phyloP scores from a whole-genome alignment of 768 basidiomycete genomes.

The Phylloporus scabripes region DNA sequence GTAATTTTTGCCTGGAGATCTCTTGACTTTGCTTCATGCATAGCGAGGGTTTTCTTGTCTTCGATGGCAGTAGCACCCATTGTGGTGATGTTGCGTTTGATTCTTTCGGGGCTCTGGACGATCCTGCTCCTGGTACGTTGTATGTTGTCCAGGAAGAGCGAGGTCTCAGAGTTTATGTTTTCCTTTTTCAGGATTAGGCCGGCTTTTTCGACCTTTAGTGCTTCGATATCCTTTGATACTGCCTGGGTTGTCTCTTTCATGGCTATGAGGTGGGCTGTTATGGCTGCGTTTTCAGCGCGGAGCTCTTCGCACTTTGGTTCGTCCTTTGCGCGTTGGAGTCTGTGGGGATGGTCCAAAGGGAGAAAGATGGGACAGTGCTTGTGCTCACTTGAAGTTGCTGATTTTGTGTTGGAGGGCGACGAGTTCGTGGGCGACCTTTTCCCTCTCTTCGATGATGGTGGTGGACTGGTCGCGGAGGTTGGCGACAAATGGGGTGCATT shows the following conservation, averaged over 20 bases:
- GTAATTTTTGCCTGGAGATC: conserved; percentile 74
- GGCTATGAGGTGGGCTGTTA: conserved; percentile 61
- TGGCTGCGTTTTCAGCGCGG: conserved; percentile 51
- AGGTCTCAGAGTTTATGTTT: conserved; percentile 54
- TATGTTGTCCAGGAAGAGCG: conserved; percentile 55
- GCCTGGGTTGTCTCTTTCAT: conserved; percentile 60
- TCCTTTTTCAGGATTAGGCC: conserved; percentile 63
- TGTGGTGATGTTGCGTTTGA: conserved; percentile 73
- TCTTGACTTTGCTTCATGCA: conserved; percentile 67
- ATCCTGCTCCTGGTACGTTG: conserved; percentile 65
- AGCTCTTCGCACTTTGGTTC: conserved; percentile 63
- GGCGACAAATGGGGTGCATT: conserved; percentile 56
- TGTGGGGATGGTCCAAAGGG: conserved; percentile 22
- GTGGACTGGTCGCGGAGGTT: conserved; percentile 59
- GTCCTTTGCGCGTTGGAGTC: conserved; percentile 60
- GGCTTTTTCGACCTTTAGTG: conserved; percentile 67
- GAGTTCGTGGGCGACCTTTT: conserved; percentile 46
- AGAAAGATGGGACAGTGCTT: not conserved
- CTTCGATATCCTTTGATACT: conserved; percentile 60
- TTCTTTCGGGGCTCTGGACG: conserved; percentile 88
- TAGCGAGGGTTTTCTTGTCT: conserved; percentile 61
- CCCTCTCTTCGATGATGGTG: conserved; percentile 55
- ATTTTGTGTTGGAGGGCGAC: conserved; percentile 48
- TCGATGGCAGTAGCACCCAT: conserved; percentile 65
- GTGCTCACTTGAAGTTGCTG: conserved; percentile 49